Evolutionary conservation across 2,329 filamentous ascomycete species (phyloP).

Genomic region (Plenodomus lindquistii): DNA sequence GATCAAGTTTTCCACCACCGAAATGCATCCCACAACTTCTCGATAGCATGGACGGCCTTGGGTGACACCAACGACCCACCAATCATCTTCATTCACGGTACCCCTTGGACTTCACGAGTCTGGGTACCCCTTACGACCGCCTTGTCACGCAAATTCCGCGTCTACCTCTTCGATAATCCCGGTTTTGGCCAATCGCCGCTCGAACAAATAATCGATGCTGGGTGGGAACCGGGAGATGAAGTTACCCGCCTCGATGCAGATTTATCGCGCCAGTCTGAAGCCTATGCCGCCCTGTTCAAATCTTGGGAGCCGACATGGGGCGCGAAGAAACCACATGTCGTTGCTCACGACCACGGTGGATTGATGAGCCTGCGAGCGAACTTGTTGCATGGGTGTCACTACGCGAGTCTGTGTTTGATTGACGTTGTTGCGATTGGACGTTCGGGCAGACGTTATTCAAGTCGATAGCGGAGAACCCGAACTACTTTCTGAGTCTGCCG

Average conservation of each 20-base stretch:
- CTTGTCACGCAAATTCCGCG: constrained; percentile 16
- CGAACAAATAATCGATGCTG: constrained; percentile 1
- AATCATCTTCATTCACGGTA: constrained; percentile 26
- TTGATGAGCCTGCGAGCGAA: constrained; percentile 25
- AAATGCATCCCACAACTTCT: constrained; percentile 14
- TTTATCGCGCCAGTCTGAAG: constrained; percentile 20
- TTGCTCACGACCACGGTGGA: constrained; percentile 25
- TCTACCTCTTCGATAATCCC: constrained; percentile 26
- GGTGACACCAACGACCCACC: constrained; percentile 11
- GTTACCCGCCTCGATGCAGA: constrained; percentile 15
- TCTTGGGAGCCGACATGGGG: constrained; percentile 13
- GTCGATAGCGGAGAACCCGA: constrained; percentile 13
- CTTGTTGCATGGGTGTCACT: constrained; percentile 17
- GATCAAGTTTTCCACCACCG: constrained; percentile 8
- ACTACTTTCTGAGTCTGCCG: constrained; percentile 14
- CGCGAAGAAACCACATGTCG: constrained; percentile 13
- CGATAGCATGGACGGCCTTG: constrained; percentile 18
- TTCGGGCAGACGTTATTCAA: constrained; percentile 25
- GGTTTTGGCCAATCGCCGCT: constrained; percentile 23
- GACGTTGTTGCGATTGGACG: constrained; percentile 25
- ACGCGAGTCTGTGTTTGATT: constrained; percentile 21
- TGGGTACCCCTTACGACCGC: constrained; percentile 20
- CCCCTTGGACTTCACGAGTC: constrained; percentile 26
- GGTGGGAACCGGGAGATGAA: constrained; percentile 1
- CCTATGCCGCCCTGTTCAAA: constrained; percentile 20